Evolutionary conservation across 108 stramenopile genomes (phyloP).

Genomic region (Skeletonema menzelii): DNA sequence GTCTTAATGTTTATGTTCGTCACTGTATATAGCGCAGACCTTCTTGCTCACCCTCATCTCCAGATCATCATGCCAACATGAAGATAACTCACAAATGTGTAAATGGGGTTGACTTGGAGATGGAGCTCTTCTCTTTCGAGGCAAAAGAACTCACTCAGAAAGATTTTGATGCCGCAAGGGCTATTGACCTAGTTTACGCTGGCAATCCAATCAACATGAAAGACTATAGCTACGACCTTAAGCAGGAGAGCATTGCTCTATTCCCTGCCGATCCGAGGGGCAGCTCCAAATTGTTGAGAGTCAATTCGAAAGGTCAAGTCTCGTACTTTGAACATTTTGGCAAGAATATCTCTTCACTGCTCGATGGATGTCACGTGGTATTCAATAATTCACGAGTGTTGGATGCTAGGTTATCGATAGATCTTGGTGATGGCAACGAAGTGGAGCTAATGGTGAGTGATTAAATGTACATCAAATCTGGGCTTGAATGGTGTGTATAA

Average conservation of each 20-base stretch:
- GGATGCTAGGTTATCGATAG: conserved; percentile 36
- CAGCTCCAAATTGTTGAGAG: conserved; percentile 36
- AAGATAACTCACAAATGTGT: conserved; percentile 43
- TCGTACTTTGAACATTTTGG: conserved; percentile 41
- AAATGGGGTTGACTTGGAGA: conserved; percentile 38
- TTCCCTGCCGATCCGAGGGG: conserved; percentile 55
- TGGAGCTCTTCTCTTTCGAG: conserved; percentile 48
- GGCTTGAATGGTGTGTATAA: not conserved
- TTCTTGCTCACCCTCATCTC: not conserved
- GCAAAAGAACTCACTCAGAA: conserved; percentile 49
- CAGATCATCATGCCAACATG: conserved; percentile 55
- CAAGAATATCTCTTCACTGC: conserved; percentile 13
- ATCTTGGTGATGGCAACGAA: conserved; percentile 1
- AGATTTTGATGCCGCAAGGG: conserved; percentile 43
- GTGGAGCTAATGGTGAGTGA: conserved; percentile 50
- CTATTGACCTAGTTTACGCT: conserved; percentile 14
- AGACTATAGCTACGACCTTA: conserved; percentile 41
- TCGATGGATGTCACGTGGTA: conserved; percentile 35
- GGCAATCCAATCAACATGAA: conserved; percentile 36
- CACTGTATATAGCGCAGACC: not conserved
- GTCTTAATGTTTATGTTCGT: not conserved
- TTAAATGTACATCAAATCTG: not conserved
- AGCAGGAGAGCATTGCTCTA: conserved; percentile 39
- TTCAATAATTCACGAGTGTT: conserved; percentile 54
- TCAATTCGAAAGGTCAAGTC: conserved; percentile 25